Percentiles rank a stretch among this genome's conserved stretches.
These are phyloP conservation scores for Torulaspora maleeae DNA, from an alignment of 805 yeast genomes.

Conservation along the genomic window DNA sequence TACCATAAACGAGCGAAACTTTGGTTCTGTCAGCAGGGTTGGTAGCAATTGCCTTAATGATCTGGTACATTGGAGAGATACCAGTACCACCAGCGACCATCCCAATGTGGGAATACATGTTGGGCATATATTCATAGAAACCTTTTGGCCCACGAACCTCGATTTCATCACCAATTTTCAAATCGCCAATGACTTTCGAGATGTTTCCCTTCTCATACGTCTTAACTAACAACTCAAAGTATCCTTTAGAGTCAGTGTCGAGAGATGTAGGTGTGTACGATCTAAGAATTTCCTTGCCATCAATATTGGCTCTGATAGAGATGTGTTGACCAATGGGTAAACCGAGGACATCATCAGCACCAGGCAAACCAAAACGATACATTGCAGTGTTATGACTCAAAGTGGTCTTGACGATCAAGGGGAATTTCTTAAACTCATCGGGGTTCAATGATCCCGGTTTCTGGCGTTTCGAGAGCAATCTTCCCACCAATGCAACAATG, in stretches of 20 bases:
- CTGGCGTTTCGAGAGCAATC: conserved; percentile 36
- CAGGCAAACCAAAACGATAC: conserved; percentile 79
- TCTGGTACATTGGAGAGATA: conserved; percentile 92
- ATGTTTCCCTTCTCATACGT: conserved; percentile 82
- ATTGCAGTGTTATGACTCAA: conserved; percentile 77
- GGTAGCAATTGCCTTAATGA: conserved; percentile 71
- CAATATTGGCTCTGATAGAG: conserved; percentile 66
- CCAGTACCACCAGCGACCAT: conserved; percentile 99
- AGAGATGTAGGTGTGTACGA: conserved; percentile 88
- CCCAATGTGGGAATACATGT: conserved; percentile 65
- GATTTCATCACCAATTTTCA: conserved; percentile 73
- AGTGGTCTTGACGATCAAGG: conserved; percentile 68
- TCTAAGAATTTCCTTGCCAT: conserved; percentile 75
- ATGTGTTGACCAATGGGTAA: conserved; percentile 94
- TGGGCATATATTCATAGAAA: conserved; percentile 73
- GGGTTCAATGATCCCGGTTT: conserved; percentile 49
- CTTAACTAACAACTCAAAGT: conserved; percentile 80
- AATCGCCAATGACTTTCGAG: conserved; percentile 64
- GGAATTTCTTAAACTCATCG: conserved; percentile 70
- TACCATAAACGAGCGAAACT: conserved; percentile 73
- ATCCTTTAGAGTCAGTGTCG: conserved; percentile 67
- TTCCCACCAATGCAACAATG: conserved; percentile 14
- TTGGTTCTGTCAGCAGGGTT: conserved; percentile 77
- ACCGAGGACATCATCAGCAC: conserved; percentile 68
- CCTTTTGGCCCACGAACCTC: conserved; percentile 90